Base-by-base conservation (phyloP, 1,284 basidiomycete species). In the Ustanciosporium gigantosporum region DNA sequence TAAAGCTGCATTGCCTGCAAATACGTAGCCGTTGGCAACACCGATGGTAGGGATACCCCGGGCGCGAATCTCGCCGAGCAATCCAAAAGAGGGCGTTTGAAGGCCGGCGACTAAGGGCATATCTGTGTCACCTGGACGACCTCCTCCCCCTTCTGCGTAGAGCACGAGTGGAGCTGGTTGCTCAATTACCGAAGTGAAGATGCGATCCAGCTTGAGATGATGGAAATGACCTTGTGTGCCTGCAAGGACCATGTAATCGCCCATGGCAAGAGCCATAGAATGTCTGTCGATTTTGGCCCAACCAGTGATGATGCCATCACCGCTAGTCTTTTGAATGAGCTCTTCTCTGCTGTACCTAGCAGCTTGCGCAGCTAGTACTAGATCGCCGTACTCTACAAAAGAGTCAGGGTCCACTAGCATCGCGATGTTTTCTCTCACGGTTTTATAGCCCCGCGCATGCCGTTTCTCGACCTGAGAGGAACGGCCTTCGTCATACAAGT, bases 71-170 rank as follows among this genome's bases (percentile, higher is more conserved):
- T 32, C 29, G 1, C 55, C 65, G 43, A 70, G 47, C 22, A 70
- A 29, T n/a, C 49, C 52, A 36, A 70, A 70, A 31, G 50, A 53
- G 13, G 67, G 67, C 25, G 60, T 65, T 32, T 45, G 25, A 29
- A 70, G 32, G 20, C 65, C 60, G 4, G 44, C 42, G 2, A 22
- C 59, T 4, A 41, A 20, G 3, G 44, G 36, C 22, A 44, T 39
- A 36, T 66, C 66, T 9, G 62, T 49, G 36, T 70, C 68, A 2
- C 65, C 56, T 9, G 68, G 68, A 17, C 68, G 25, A 8, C 68
- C 68, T 3, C 68, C 68, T 5, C 68, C 68, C 0, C 68, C 68
- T 35, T 70, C 64, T 13, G 68, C 68, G 35, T 70, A 70, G 23
- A 70, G 37, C 20, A 70, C 46, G 13, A 70, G 13, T 3, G 68